Evolutionary conservation across 2,329 filamentous ascomycete species (phyloP), one percentile per base, ranked within the genome.

Genomic region (Aschersonia sp.): DNA sequence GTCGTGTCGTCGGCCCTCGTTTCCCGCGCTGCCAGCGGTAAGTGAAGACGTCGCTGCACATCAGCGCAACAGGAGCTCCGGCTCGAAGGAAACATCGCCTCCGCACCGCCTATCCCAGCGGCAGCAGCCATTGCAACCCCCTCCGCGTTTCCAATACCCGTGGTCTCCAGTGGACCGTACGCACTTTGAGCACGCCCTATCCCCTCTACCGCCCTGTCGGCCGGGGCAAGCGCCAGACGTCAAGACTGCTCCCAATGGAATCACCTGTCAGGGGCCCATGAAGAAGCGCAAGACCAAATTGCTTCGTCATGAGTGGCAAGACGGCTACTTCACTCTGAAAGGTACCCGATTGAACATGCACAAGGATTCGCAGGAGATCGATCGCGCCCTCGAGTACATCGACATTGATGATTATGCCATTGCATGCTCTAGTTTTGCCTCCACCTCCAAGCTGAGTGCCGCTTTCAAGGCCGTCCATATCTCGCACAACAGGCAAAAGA

Each of bases 221-320:
- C 45, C 54, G 5, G 45, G 44, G 12, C 45, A 49, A 10, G 47
- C 59, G 55, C 49, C 61, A 57, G 51, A 57, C 44, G 51, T 57
- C 47, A 53, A 60, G 49, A 55, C 58, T 55, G 63, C 65, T 50
- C 59, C 62, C 46, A 68, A 72, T 47, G 78, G 79, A 49, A 66
- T 83, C 52, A 77, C 78, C 35, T 86, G 89, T 64, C 78, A 85
- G 45, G 92, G 92, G 1, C 88, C 82, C 65, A 94, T 98, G 80
- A 89, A 87, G 73, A 95, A 94, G 73, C 86, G 90, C 60, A 87
- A 87, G 69, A 94, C 84, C 35, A 81, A 81, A 59, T 81, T 95
- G 71, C 77, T 95, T 51, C 85, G 87, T 42, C 86, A 94, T 63
- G 89, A 96, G 68, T 96, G 89, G 89, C 80, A 88, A 59, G 86